These are phyloP conservation scores for Aspergillus fischeri DNA, from an alignment of 2,329 filamentous ascomycete genomes.

Conservation along the genomic window DNA sequence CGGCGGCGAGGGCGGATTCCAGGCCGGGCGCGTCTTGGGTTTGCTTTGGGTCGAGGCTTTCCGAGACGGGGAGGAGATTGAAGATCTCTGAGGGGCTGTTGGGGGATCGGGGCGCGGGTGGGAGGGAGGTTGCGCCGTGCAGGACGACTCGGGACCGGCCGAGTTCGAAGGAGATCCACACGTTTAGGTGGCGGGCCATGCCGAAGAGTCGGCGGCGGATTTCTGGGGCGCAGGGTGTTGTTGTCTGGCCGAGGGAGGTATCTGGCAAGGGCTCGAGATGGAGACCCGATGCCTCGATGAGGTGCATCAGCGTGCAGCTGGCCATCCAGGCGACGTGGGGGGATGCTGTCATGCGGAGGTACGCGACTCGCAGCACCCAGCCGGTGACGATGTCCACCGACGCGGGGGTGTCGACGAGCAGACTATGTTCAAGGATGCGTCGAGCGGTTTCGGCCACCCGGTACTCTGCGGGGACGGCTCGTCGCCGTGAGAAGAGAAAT, in stretches of 20 bases:
- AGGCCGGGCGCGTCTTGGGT: slow-evolving; percentile 41
- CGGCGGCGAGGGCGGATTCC: slow-evolving; percentile 38
- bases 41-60: slow-evolving; percentile 51
- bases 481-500: slow-evolving; percentile 47
- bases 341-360: slow-evolving; percentile 51
- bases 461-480: slow-evolving; percentile 41
- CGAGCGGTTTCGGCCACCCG: slow-evolving; percentile 47
- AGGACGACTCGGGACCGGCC: slow-evolving; percentile 51
- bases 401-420: slow-evolving; percentile 20
- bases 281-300: slow-evolving; percentile 50
- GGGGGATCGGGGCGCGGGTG: slow-evolving; percentile 37
- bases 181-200: slow-evolving; percentile 55
- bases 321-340: slow-evolving; percentile 54
- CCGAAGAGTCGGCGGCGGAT: slow-evolving; percentile 44
- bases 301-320: slow-evolving; percentile 55
- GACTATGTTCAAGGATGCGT: slow-evolving; percentile 43
- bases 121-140: slow-evolving; percentile 42
- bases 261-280: slow-evolving; percentile 26
- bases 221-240: slow-evolving; percentile 29
- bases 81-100: slow-evolving; percentile 49
- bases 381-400: slow-evolving; percentile 31
- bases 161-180: slow-evolving; percentile 58
- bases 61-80: slow-evolving; percentile 51
- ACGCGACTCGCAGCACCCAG: slow-evolving; percentile 53
- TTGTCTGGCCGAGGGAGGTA: slow-evolving; percentile 9